These are phyloP conservation scores for Tephrocybe sp. DNA, from an alignment of 768 basidiomycete genomes.

Conservation along the genomic window DNA sequence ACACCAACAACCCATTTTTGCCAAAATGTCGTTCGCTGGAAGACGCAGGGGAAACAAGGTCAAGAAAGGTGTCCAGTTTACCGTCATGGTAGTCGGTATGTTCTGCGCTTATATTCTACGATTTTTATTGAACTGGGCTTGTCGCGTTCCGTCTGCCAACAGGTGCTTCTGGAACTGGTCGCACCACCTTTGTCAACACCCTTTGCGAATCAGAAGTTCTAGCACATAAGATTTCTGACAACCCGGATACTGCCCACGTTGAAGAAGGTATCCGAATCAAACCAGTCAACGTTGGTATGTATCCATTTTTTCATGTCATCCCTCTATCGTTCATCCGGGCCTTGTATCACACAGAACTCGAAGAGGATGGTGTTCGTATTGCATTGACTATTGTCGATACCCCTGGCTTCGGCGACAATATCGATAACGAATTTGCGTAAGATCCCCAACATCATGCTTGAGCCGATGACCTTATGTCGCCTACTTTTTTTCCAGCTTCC, in stretches of 20 bases:
- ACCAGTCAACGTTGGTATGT: constrained; percentile 87
- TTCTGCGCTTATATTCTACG: constrained; percentile 31
- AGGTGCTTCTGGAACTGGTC: constrained; percentile 97
- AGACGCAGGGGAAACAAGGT: constrained; percentile 90
- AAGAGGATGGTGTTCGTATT: constrained; percentile 97
- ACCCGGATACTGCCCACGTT: constrained; percentile 85
- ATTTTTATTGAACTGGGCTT: constrained; percentile 8
- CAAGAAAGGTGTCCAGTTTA: constrained; percentile 99
- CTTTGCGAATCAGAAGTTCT: constrained; percentile 96
- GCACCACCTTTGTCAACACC: constrained; percentile 99
- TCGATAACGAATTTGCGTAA: constrained; percentile 97
- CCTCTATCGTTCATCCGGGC: constrained; percentile 4
- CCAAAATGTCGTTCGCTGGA: constrained; percentile 78
- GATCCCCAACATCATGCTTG: constrained; percentile 29
- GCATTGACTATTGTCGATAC: constrained; percentile 98
- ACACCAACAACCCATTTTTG: constrained; percentile 18
- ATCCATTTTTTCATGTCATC: not conserved
- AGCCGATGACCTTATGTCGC: not conserved
- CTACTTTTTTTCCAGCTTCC: constrained; percentile 62
- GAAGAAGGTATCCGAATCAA: constrained; percentile 95
- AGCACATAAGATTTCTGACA: constrained; percentile 80
- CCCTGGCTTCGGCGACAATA: constrained; percentile 97
- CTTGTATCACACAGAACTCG: constrained; percentile 64
- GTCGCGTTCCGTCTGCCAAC: constrained; percentile 19
- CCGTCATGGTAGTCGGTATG: constrained; percentile 96